Conservation (phyloP, 805 yeast genomes). For the Candida palmyrensis region DNA sequence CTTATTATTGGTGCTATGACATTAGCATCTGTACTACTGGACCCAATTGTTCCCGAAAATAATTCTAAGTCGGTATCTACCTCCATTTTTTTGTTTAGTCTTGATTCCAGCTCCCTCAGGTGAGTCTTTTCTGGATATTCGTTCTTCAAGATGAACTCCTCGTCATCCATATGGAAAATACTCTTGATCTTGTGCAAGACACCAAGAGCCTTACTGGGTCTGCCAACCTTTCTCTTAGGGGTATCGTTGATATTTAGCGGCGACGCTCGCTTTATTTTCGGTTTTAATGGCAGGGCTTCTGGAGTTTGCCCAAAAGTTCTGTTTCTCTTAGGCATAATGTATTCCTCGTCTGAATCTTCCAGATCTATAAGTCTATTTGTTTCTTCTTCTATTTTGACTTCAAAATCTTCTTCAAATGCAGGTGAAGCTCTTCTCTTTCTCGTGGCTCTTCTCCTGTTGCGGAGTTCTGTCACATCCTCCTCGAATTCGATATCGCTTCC, state of each 20-base stretch:
- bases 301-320: background rate
- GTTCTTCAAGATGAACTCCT: slow-evolving; percentile 17
- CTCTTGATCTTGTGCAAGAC: slow-evolving; percentile 25
- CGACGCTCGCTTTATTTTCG: background rate
- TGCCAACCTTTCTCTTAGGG: slow-evolving; percentile 14
- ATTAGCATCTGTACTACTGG: slow-evolving; percentile 1
- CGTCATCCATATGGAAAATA: slow-evolving; percentile 31
- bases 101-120: too few relatives aligned
- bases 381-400: slow-evolving; percentile 1
- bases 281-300: background rate
- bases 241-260: background rate
- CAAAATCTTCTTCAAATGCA: background rate
- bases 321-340: slow-evolving; percentile 5
- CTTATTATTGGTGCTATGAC: slow-evolving; percentile 17
- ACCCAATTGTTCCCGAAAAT: slow-evolving; percentile 2
- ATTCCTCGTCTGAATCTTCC: slow-evolving; percentile 4
- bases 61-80: background rate
- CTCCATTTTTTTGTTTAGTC: background rate
- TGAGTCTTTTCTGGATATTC: slow-evolving; percentile 1
- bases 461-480: slow-evolving; percentile 16
- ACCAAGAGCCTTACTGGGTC: slow-evolving; percentile 22
- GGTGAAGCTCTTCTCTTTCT: slow-evolving; percentile 1
- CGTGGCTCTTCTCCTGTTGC: too few relatives aligned
- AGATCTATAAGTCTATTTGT: background rate
- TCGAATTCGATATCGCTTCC: slow-evolving; percentile 20